These are phyloP conservation scores for Fusarium mundagurra DNA, from an alignment of 2,329 filamentous ascomycete genomes.

Conservation along the genomic window DNA sequence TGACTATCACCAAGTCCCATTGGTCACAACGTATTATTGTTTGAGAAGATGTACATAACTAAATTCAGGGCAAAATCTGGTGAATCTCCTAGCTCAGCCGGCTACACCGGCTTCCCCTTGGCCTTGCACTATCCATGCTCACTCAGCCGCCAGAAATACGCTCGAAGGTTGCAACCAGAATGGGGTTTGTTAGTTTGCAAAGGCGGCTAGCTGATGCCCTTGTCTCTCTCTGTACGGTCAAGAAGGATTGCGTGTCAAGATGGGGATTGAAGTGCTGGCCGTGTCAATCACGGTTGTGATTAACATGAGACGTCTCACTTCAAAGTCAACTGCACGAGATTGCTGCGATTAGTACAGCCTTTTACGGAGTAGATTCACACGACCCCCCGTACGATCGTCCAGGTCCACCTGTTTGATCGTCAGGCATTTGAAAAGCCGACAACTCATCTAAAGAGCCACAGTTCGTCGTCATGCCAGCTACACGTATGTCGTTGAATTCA, in stretches of 20 bases:
- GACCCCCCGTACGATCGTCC: slow-evolving; percentile 23
- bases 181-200: neutral
- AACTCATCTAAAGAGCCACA: slow-evolving; percentile 27
- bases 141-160: slow-evolving; percentile 27
- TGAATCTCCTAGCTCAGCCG: slow-evolving; percentile 10
- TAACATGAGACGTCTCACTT: slow-evolving; percentile 5
- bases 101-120: slow-evolving; percentile 29
- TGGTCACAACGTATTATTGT: slow-evolving; percentile 10
- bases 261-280: slow-evolving; percentile 8
- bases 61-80: slow-evolving; percentile 17
- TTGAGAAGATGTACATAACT: neutral
- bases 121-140: slow-evolving; percentile 28
- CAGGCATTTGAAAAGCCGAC: slow-evolving; percentile 31
- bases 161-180: slow-evolving; percentile 23
- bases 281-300: slow-evolving; percentile 13
- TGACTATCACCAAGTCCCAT: neutral
- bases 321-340: slow-evolving; percentile 5
- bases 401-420: slow-evolving; percentile 38
- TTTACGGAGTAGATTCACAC: neutral
- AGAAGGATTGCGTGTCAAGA: slow-evolving; percentile 34
- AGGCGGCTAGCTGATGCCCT: neutral
- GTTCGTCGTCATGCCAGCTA: slow-evolving; percentile 24
- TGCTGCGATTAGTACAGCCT: neutral
- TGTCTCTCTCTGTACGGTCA: neutral
- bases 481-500: neutral